These are phyloP conservation scores for Artomyces pyxidatus DNA, from an alignment of 768 basidiomycete genomes.

Conservation along the genomic window DNA sequence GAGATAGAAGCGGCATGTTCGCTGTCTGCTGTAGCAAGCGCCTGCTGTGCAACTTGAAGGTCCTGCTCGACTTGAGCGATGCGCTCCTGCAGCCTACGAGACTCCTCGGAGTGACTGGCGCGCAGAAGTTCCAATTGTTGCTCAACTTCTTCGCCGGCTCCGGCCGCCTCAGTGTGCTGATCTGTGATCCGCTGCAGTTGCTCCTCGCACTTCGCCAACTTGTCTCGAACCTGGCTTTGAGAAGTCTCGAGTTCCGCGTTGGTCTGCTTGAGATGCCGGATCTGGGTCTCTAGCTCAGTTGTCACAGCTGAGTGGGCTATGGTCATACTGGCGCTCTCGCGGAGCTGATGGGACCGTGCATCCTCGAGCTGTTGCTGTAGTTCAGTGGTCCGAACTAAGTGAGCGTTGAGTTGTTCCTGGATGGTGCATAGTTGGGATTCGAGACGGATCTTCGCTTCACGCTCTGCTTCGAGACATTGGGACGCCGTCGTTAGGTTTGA, in stretches of 20 bases:
- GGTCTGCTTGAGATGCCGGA: constrained; percentile 10
- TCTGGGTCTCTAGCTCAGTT: constrained; percentile 12
- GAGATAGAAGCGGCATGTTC: constrained; percentile 21
- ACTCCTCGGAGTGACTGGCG: constrained; percentile 12
- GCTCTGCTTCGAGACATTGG: constrained; percentile 2
- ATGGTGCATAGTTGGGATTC: constrained; percentile 9
- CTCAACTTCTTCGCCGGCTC: background rate
- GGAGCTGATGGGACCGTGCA: constrained; percentile 4
- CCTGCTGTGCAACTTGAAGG: constrained; percentile 12
- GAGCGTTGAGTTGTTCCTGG: constrained; percentile 5
- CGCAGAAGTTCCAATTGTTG: constrained; percentile 10
- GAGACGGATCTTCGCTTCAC: background rate
- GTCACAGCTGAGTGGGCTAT: constrained; percentile 2
- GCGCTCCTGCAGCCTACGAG: constrained; percentile 16
- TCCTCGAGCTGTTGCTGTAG: constrained; percentile 10
- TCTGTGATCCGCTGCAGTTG: constrained; percentile 13
- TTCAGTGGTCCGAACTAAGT: constrained; percentile 4
- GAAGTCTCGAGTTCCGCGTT: constrained; percentile 11
- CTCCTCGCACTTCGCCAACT: constrained; percentile 16
- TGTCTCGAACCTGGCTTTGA: constrained; percentile 6
- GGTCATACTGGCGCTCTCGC: constrained; percentile 2
- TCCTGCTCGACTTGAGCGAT: constrained; percentile 14
- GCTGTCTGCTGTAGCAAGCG: constrained; percentile 25
- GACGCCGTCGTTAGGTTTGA: background rate
- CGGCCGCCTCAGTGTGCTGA: constrained; percentile 7